These are phyloP conservation scores for Ceratobasidium sp. DNA, from an alignment of 1,284 basidiomycete species.

Conservation along the genomic window DNA sequence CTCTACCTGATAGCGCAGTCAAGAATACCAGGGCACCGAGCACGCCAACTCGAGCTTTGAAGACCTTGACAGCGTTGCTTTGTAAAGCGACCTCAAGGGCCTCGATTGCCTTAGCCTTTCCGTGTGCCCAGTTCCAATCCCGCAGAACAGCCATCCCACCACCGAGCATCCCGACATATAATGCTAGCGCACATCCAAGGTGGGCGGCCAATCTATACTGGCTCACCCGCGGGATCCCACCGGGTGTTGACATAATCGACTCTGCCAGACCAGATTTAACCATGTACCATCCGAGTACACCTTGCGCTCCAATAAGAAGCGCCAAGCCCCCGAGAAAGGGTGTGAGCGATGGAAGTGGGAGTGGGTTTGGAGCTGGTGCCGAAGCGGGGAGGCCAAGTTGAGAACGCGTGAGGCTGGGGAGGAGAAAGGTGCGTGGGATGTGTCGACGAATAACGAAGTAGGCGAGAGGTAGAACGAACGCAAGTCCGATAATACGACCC, in stretches of 20 bases:
- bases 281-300: slow-evolving; percentile 99
- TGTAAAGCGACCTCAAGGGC: slow-evolving; percentile 68
- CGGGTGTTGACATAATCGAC: slow-evolving; percentile 81
- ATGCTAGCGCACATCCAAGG: slow-evolving; percentile 87
- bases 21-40: slow-evolving; percentile 85
- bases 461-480: slow-evolving; percentile 82
- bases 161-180: slow-evolving; percentile 93
- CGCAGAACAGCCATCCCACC: slow-evolving; percentile 83
- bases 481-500: slow-evolving; percentile 88
- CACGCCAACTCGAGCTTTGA: slow-evolving; percentile 71
- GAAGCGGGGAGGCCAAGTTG: slow-evolving; percentile 44
- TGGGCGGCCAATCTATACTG: slow-evolving; percentile 98
- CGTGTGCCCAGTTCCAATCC: slow-evolving; percentile 80
- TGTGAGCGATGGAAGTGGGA: slow-evolving; percentile 64
- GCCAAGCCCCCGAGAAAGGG: slow-evolving; percentile 78
- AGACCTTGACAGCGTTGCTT: slow-evolving; percentile 69
- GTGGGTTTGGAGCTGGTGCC: slow-evolving; percentile 42
- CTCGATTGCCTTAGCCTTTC: slow-evolving; percentile 51
- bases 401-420: slow-evolving; percentile 62
- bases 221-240: slow-evolving; percentile 92
- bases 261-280: slow-evolving; percentile 95
- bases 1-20: slow-evolving; percentile 88
- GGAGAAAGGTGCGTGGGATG: slow-evolving; percentile 39
- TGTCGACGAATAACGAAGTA: slow-evolving; percentile 82
- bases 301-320: slow-evolving; percentile 88